A percentile compares a stretch with the other conserved stretches of the same genome.
Evolutionary conservation across 1,284 basidiomycete species (phyloP).

Genomic region (Ustilago trichophora): DNA sequence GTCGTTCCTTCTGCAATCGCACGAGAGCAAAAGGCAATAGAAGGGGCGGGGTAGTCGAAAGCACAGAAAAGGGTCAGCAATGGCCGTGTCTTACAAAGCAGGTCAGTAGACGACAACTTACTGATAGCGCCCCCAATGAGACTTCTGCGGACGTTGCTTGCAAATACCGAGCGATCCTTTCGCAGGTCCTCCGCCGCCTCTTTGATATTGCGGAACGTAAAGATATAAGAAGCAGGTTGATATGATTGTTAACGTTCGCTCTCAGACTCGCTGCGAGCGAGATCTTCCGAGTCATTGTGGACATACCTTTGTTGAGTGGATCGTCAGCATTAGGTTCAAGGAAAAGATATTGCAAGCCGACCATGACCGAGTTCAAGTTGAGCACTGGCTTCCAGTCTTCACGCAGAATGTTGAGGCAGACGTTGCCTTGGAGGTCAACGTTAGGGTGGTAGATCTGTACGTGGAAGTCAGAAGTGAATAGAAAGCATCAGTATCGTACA

Average conservation of each 20-base stretch:
- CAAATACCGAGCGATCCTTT: constrained; percentile 55
- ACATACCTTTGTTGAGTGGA: constrained; percentile 92
- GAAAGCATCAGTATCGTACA: no score
- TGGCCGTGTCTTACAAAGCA: background rate
- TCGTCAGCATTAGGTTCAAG: constrained; percentile 98
- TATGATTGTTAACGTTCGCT: no score
- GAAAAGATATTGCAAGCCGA: constrained; percentile 97
- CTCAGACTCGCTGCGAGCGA: no score
- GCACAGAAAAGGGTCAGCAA: constrained; percentile 4
- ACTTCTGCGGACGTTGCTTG: constrained; percentile 57
- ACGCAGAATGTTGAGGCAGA: constrained; percentile 86
- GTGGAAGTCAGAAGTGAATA: no score
- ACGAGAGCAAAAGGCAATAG: no score
- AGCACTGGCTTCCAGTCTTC: constrained; percentile 99
- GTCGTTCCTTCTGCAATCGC: constrained; percentile 47
- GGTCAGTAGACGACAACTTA: no score
- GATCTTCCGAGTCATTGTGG: no score
- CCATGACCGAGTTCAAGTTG: constrained; percentile 95
- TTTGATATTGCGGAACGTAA: no score
- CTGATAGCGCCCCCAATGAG: constrained; percentile 55
- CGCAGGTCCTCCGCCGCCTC: constrained; percentile 66
- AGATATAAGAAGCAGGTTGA: no score
- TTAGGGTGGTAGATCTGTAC: constrained; percentile 97
- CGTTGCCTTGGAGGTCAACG: constrained; percentile 94
- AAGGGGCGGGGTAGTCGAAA: no score